phyloP scores from a whole-genome alignment of 345 rosid genomes.

The Ailanthus altissimus region DNA sequence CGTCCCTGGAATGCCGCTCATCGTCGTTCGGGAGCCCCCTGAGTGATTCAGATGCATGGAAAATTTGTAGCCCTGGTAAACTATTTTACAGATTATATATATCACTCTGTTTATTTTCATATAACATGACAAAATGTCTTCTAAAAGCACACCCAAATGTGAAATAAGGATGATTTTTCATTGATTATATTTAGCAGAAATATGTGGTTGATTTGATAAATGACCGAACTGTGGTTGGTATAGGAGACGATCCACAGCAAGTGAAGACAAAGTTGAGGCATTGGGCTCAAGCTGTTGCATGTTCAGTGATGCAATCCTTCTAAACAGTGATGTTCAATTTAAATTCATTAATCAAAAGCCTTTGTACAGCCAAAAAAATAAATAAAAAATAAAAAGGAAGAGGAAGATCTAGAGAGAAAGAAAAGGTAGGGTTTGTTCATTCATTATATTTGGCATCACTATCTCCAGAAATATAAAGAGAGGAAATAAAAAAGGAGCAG shows the following conservation, averaged over 20 bases:
- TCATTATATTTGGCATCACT: not conserved
- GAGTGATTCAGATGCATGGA: constrained; percentile 65
- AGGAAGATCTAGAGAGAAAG: not conserved
- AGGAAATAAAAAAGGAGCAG: not conserved
- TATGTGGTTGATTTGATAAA: not conserved
- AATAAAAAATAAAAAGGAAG: not conserved
- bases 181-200: not conserved
- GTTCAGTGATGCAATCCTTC: constrained; percentile 59
- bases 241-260: constrained; percentile 75
- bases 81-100: too few relatives aligned
- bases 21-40: constrained; percentile 69
- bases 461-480: not conserved
- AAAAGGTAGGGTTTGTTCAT: not conserved
- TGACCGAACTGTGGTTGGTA: not conserved
- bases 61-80: constrained; percentile 77
- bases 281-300: constrained; percentile 99
- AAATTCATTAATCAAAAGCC: constrained; percentile 8
- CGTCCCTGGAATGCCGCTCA: constrained; percentile 48
- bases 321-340: not conserved
- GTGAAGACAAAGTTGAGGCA: constrained; percentile 83
- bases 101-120: too few relatives aligned
- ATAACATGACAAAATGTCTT: too few relatives aligned
- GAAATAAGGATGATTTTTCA: not conserved
- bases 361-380: constrained; percentile 19
- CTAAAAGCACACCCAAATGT: not conserved